Base-by-base conservation (phyloP, 768 basidiomycete species). In the Postia placenta region DNA sequence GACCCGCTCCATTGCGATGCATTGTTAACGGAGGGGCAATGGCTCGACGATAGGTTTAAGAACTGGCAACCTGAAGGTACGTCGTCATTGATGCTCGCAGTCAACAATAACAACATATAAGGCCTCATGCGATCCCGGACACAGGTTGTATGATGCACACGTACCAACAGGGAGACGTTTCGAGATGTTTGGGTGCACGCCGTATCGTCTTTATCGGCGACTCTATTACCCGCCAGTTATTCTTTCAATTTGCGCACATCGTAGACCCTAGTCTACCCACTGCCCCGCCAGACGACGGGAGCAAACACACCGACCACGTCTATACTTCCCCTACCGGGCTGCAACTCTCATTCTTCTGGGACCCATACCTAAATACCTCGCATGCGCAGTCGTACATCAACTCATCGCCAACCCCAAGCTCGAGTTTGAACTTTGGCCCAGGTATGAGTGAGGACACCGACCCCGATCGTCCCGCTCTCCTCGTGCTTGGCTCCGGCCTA, bases 31-130 rank as follows among this genome's bases (percentile, higher is more conserved):
- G 71, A 71, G 35, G 92, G 92, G 24, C 78, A 75, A 56, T 95
- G 92, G 92, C 64, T 92, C 48, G 92, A 92, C 62, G 63, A 67
- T 22, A 66, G 62, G 35, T 74, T 76, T 61, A 72, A 64, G 52
- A 85, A 83, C 59, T 96, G 92, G 92, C 92, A 96, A 62, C 92
- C 92, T 2, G 79, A 90, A 52, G 90, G 92, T 85, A 51, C 52
- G 76, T 64, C 15, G 7, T 11, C 25, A n/a, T n/a, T n/a, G n/a
- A n/a, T n/a, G n/a, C 42, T 6, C 24, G 4, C 23, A 20, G 23
- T 45, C n/a, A n/a, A n/a, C n/a, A n/a, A n/a, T n/a, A n/a, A n/a
- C n/a, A n/a, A n/a, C n/a, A n/a, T n/a, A n/a, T n/a, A n/a, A n/a
- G n/a, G 30, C n/a, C 38, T 43, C 11, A 23, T 25, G 19, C 42